Evolutionary conservation across 768 basidiomycete genomes (phyloP).

Genomic region (Omphalotus guepiniiformis): DNA sequence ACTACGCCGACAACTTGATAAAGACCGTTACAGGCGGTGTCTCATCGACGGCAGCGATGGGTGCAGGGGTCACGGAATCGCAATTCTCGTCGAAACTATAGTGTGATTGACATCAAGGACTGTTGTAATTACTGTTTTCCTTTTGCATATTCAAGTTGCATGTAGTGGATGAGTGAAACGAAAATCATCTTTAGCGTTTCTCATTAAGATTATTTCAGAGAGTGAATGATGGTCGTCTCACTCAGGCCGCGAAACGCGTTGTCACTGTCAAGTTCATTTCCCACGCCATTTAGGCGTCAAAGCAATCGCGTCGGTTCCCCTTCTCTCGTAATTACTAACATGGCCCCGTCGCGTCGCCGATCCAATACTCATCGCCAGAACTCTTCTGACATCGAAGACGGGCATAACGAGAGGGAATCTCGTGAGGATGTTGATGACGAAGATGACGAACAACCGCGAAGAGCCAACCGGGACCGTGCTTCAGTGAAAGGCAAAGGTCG

Average conservation of each 20-base stretch:
- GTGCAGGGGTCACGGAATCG: conserved; percentile 88
- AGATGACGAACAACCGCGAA: conserved; percentile 35
- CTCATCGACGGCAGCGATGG: conserved; percentile 99
- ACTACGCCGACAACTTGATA: conserved; percentile 86
- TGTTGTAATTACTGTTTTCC: no score
- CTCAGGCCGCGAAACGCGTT: no score
- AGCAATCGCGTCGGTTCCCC: no score
- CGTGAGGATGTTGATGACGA: conserved; percentile 47
- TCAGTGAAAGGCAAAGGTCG: conserved; percentile 19
- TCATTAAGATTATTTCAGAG: no score
- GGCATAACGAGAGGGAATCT: conserved; percentile 27
- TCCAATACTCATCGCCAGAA: conserved; percentile 37
- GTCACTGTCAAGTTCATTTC: no score
- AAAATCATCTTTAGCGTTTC: no score
- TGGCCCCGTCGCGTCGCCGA: conserved; percentile 35
- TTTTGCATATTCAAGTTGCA: no score
- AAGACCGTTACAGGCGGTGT: conserved; percentile 98
- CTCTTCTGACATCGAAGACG: conserved; percentile 62
- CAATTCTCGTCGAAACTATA: conserved; percentile 64
- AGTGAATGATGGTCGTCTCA: no score
- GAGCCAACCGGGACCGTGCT: conserved; percentile 25
- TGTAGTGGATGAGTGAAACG: no score
- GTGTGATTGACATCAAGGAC: no score
- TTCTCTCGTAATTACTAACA: conserved; percentile 26
- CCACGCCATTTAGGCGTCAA: no score